phyloP scores from a whole-genome alignment of 371 early-diverging fungal species.

The Catenaria anguillulae region DNA sequence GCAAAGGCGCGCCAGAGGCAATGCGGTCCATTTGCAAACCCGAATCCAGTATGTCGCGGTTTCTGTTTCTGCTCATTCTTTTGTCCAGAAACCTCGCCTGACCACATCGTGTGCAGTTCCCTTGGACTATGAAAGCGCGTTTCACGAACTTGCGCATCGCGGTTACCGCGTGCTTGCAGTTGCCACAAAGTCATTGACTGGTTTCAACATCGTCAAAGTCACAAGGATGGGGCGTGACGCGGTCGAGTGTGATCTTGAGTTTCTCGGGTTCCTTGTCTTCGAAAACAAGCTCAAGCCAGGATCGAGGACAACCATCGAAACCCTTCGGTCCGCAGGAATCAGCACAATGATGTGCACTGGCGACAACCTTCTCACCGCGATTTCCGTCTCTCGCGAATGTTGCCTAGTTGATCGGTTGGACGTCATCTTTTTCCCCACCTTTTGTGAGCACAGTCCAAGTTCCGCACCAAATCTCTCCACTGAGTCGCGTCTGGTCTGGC shows the following conservation, averaged over 20 bases:
- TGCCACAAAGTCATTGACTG: slow-evolving; percentile 71
- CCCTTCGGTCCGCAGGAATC: slow-evolving; percentile 74
- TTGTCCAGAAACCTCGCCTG: slow-evolving; percentile 58
- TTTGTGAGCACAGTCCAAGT: no score
- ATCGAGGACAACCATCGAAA: slow-evolving; percentile 61
- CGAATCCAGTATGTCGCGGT: slow-evolving; percentile 81
- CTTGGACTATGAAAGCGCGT: slow-evolving; percentile 53
- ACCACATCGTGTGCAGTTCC: slow-evolving; percentile 68
- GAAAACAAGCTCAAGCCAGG: slow-evolving; percentile 95
- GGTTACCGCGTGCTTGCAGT: slow-evolving; percentile 94
- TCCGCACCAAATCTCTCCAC: no score
- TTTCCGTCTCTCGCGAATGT: slow-evolving; percentile 89
- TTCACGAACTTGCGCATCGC: slow-evolving; percentile 75
- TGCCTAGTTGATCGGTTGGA: slow-evolving; percentile 47
- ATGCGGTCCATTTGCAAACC: slow-evolving; percentile 19
- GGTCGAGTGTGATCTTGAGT: slow-evolving; percentile 70
- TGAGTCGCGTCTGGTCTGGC: no score
- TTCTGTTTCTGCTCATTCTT: slow-evolving; percentile 73
- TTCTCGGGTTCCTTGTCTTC: slow-evolving; percentile 95
- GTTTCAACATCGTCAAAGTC: slow-evolving; percentile 57
- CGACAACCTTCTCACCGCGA: slow-evolving; percentile 94
- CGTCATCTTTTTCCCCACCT: slow-evolving; percentile 29
- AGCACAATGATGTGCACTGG: slow-evolving; percentile 98
- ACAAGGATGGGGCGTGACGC: slow-evolving; percentile 60
- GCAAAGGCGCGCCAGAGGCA: slow-evolving; percentile 95